phyloP scores from a whole-genome alignment of 495 filamentous ascomycete species.

The Penicillium waksmanii region DNA sequence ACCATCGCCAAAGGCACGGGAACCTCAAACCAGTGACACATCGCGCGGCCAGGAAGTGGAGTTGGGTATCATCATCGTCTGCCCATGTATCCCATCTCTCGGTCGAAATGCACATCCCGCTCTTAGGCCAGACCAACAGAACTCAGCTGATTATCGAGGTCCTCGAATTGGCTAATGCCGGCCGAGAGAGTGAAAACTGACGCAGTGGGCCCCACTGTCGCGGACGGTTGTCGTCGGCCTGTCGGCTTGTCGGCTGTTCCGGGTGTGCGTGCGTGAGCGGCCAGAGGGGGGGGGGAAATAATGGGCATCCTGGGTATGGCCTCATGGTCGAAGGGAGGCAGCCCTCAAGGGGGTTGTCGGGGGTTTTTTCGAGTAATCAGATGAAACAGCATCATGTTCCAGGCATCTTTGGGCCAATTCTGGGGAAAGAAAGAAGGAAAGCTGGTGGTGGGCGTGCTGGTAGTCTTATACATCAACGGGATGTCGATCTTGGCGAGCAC shows the following conservation, averaged over 20 bases:
- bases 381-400: no score
- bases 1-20: slow-evolving; percentile 18
- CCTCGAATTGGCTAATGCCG: slow-evolving; percentile 10
- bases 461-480: slow-evolving; percentile 36
- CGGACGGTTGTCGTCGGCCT: slow-evolving; percentile 23
- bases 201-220: slow-evolving; percentile 23
- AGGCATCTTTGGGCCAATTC: neutral
- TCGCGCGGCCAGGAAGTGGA: neutral
- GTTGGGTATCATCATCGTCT: no score
- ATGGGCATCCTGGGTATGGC: neutral
- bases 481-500: slow-evolving; percentile 37
- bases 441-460: slow-evolving; percentile 18
- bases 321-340: neutral
- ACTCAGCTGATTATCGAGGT: slow-evolving; percentile 2
- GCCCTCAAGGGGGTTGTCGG: neutral
- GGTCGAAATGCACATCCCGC: neutral
- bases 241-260: slow-evolving; percentile 33
- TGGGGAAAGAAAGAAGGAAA: slow-evolving; percentile 17
- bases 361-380: neutral
- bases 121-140: no score
- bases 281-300: slow-evolving; percentile 3
- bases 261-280: slow-evolving; percentile 12
- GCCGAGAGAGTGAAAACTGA: slow-evolving; percentile 15
- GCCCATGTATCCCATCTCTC: neutral
- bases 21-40: neutral